Evolutionary conservation across 805 yeast genomes (phyloP).

Genomic region (Sugiyamaella smithiae): DNA sequence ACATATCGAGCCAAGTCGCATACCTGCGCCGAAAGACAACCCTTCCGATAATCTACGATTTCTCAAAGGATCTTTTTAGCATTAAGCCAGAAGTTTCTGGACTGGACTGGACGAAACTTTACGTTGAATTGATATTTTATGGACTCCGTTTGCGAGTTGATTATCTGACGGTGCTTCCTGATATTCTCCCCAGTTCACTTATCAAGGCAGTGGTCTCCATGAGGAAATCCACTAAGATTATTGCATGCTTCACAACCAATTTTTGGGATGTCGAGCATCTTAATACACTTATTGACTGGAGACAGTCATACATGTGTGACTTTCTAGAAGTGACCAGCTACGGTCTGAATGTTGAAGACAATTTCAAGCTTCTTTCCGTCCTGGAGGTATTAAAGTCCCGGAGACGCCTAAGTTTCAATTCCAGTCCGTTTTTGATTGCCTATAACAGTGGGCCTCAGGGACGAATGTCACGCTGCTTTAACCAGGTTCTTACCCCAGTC

Average conservation of each 20-base stretch:
- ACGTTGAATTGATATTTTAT: conserved; percentile 2
- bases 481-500: conserved; percentile 12
- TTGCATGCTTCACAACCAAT: conserved; percentile 9
- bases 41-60: conserved; percentile 12
- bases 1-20: conserved; percentile 10
- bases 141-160: conserved; percentile 13
- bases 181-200: conserved; percentile 6
- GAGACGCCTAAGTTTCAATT: background rate
- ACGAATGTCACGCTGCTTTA: conserved; percentile 13
- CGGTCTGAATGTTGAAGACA: conserved; percentile 11
- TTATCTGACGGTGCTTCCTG: conserved; percentile 9
- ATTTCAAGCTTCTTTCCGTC: background rate
- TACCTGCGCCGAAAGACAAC: conserved; percentile 3
- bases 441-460: conserved; percentile 14
- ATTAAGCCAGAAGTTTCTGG: background rate
- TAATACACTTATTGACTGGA: background rate
- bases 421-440: conserved; percentile 5
- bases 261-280: conserved; percentile 9
- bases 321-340: conserved; percentile 4
- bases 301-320: conserved; percentile 4
- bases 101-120: conserved; percentile 12
- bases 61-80: conserved; percentile 8
- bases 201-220: background rate
- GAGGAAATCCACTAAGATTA: background rate
- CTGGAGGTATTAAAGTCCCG: background rate